Evolutionary conservation across 169 alveolate species (phyloP), one percentile per base, ranked within the genome.

Genomic region (Pseudocohnilembus persalinus): DNA sequence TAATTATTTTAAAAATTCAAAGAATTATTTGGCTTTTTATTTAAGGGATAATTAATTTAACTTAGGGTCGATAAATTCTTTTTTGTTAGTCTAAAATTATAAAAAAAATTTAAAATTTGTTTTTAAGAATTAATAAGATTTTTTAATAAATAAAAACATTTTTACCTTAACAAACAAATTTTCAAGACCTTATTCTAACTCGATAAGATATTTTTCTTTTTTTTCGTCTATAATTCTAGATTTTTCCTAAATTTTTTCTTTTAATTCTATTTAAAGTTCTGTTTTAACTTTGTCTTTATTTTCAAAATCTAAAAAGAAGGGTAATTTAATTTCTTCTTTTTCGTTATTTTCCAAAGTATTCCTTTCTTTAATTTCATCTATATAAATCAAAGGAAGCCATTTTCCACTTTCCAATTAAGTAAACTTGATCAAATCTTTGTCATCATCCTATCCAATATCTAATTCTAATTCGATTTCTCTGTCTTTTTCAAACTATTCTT

Each of bases 301-400:
- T 28, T 64, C 35, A 79, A 79, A 79, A 79, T 79, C 84, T 49
- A 79, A 63, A 49, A 79, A 79, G 77, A 79, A 79, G 29, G 84
- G 84, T 76, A 79, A 49, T 79, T 79, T 49, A 73, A 79, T 34
- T 11, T 79, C 84, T 0, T 34, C 64, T 49, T 79, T 72, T 49
- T 79, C 84, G 20, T 79, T 34, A 72, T 79, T 79, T 29, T 79
- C 84, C 64, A 79, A 79, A 49, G n/a, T 79, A 79, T 79, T 79
- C 49, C 84, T 79, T 64, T 79, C 84, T 72, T 79, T 79, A 28
- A 79, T 79, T 79, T 79, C 84, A 29, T 79, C 84, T 1, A 79
- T 27, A 49, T 79, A 33, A 31, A 79, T 63, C 29, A 79, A 79
- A 29, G 84, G 75, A 20, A 79, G 27, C 84, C 84, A 79, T 63